These are phyloP conservation scores for Lepiota brunneoincarnata DNA, from an alignment of 768 basidiomycete genomes.

Conservation along the genomic window DNA sequence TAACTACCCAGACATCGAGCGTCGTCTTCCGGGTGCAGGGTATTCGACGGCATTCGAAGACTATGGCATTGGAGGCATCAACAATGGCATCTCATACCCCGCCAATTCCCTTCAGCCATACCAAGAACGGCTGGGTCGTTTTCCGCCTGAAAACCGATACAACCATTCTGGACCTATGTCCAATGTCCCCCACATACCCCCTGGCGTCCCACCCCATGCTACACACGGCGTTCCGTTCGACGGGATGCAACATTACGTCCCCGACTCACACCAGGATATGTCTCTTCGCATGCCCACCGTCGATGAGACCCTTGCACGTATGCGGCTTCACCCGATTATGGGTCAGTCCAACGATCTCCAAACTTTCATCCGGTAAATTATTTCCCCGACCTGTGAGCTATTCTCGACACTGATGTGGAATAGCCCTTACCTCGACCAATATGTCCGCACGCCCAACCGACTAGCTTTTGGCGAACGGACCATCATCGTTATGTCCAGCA, in stretches of 20 bases:
- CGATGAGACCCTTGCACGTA: slow-evolving; percentile 58
- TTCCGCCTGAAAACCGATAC: slow-evolving; percentile 51
- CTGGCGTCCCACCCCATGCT: slow-evolving; percentile 66
- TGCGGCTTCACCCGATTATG: slow-evolving; percentile 62
- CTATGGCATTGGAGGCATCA: slow-evolving; percentile 50
- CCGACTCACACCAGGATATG: slow-evolving; percentile 53
- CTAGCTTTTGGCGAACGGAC: slow-evolving; percentile 91
- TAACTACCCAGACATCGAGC: slow-evolving; percentile 59
- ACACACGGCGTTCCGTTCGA: slow-evolving; percentile 60
- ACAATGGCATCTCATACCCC: slow-evolving; percentile 44
- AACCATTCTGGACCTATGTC: slow-evolving; percentile 38
- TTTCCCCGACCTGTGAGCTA: neutral
- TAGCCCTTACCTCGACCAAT: slow-evolving; percentile 83
- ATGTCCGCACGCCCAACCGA: slow-evolving; percentile 80
- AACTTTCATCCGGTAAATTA: slow-evolving; percentile 71
- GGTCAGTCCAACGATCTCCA: slow-evolving; percentile 71
- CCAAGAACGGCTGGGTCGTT: slow-evolving; percentile 56
- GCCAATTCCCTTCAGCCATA: slow-evolving; percentile 54
- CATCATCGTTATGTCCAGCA: slow-evolving; percentile 96
- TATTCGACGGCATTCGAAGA: slow-evolving; percentile 39
- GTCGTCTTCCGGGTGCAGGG: slow-evolving; percentile 29
- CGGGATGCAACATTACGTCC: slow-evolving; percentile 56
- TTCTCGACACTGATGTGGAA: neutral
- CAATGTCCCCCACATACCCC: slow-evolving; percentile 49
- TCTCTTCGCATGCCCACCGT: slow-evolving; percentile 61